Evolutionary conservation across 208 protist genomes (phyloP).

Genomic region (Strigomonas culicis): DNA sequence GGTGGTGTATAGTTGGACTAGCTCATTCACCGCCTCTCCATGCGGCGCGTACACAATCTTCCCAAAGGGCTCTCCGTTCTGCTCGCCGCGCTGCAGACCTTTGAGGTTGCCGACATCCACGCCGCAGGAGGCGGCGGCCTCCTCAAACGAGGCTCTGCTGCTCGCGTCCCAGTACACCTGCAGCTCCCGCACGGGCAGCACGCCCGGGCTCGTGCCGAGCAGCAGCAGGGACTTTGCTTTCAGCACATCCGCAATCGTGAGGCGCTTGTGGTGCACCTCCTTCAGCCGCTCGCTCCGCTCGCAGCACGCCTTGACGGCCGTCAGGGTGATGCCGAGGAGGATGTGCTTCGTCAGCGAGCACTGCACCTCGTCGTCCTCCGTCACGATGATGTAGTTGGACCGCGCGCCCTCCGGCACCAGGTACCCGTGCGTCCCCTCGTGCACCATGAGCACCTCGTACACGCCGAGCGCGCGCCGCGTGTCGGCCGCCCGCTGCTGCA

Average conservation of each 20-base stretch:
- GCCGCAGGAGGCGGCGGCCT: too few relatives aligned
- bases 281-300: conserved; percentile 15
- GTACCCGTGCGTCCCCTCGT: conserved; percentile 34
- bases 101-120: too few relatives aligned
- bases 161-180: conserved; percentile 49
- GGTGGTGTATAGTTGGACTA: conserved; percentile 26
- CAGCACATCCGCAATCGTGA: conserved; percentile 56
- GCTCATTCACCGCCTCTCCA: conserved; percentile 10
- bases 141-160: conserved; percentile 29
- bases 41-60: conserved; percentile 17
- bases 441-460: conserved; percentile 72
- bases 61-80: not conserved
- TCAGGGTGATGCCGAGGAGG: conserved; percentile 70
- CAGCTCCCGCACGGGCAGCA: conserved; percentile 62
- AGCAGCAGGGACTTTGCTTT: conserved; percentile 47
- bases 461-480: conserved; percentile 23
- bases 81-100: not conserved
- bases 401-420: conserved; percentile 79
- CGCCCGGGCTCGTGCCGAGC: conserved; percentile 69
- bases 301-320: conserved; percentile 21
- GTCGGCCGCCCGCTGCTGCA: conserved; percentile 48
- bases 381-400: conserved; percentile 76
- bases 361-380: conserved; percentile 29
- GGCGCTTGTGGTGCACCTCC: conserved; percentile 35
- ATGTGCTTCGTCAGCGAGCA: conserved; percentile 72